Evolutionary conservation across 768 basidiomycete genomes (phyloP).

Genomic region (Naematelia aurantialba): DNA sequence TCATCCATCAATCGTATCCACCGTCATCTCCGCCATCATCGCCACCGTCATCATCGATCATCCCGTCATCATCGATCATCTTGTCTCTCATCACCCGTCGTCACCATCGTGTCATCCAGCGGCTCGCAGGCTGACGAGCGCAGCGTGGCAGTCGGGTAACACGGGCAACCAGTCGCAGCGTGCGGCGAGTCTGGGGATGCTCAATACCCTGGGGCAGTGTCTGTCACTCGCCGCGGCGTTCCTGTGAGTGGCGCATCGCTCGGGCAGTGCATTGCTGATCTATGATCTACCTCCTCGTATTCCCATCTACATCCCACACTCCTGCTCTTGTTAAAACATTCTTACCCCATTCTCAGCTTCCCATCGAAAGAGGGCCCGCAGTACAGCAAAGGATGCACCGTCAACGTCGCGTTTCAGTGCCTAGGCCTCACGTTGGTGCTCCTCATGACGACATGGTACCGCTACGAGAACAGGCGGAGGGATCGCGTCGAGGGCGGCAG

Average conservation of each 20-base stretch:
- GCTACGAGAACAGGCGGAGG: constrained; percentile 49
- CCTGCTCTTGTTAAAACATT: background rate
- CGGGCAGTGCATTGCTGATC: too few relatives aligned
- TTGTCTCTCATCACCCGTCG: too few relatives aligned
- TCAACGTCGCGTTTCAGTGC: constrained; percentile 51
- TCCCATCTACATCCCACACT: constrained; percentile 2
- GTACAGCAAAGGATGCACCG: constrained; percentile 45
- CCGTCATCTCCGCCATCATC: too few relatives aligned
- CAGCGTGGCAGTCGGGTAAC: constrained; percentile 48
- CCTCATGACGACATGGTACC: constrained; percentile 48
- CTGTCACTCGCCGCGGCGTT: constrained; percentile 45
- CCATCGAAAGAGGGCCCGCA: constrained; percentile 48
- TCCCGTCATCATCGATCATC: background rate
- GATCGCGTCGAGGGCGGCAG: constrained; percentile 49
- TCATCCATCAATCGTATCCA: too few relatives aligned
- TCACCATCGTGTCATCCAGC: too few relatives aligned
- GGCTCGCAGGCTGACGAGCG: too few relatives aligned
- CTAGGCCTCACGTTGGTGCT: constrained; percentile 46
- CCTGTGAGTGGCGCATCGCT: constrained; percentile 26
- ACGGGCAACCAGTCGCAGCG: constrained; percentile 46
- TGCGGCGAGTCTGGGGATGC: constrained; percentile 51
- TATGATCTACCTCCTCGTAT: background rate
- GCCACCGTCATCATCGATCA: background rate
- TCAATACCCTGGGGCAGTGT: constrained; percentile 52
- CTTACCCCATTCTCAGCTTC: constrained; percentile 35